Base-by-base conservation (phyloP, 2,329 filamentous ascomycete species). In the Calonectria pauciramosa region DNA sequence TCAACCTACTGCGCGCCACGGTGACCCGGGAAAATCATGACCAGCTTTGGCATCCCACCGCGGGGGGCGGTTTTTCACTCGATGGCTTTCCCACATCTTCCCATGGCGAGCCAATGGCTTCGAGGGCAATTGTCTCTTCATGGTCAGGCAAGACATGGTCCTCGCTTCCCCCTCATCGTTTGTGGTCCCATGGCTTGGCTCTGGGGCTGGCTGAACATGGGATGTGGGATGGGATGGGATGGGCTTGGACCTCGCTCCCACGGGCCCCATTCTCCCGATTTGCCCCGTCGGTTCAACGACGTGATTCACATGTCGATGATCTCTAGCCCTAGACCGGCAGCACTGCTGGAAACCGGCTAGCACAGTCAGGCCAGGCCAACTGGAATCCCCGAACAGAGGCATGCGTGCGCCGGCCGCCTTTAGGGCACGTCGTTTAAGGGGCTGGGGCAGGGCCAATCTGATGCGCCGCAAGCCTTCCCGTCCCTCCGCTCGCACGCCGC, bases 231-330 rank as follows among this genome's bases (percentile, higher is more conserved):
- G 59, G 56, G 38, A 34, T 52, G 41, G 59, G 49, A 44, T 38
- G 60, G 71, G 71, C 71, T 70, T 73, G 67, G 71, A 7, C 67
- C 71, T 70, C n/a, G 36, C 47, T 69, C 47, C 54, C 54, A 59
- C 59, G 49, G 32, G 52, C 54, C 47, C 23, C 52, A 41, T 28
- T 56, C 70, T 79, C 79, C 79, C 79, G 79, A 79, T 78, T 79
- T 77, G 77, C 77, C 75, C 79, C 71, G 79, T 78, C 44, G 66
- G 72, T 71, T 38, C 59, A 73, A 52, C 47, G 36, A 47, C 28
- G 34, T 77, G 77, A 76, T 80, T 80, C 79, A 80, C 79, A 80
- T 80, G 79, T 80, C 72, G 79, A 80, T 80, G 79, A 80, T 80
- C 77, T 80, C 77, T 79, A 80, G 79, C 77, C 79, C 76, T 77